Base-by-base conservation (phyloP, 108 stramenopile species). In the Mayamaea pseudoterrestris region DNA sequence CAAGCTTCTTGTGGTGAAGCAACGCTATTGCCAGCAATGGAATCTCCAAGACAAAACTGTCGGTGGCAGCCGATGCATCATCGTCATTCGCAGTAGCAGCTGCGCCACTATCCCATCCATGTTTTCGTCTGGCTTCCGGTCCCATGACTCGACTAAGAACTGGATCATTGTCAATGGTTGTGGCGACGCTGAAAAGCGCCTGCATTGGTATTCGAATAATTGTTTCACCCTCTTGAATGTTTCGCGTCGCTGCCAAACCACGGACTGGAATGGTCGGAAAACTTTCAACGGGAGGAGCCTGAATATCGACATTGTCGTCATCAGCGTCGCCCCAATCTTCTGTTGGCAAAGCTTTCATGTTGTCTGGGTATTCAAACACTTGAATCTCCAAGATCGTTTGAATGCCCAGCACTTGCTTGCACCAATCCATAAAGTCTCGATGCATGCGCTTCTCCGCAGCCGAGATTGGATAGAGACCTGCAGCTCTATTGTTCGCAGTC, bases 161-260 rank as follows among this genome's bases (percentile, higher is more conserved):
- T 16, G 79, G 76, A 64, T 89, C 87, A 22, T 68, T 58, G 57
- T 89, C 87, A 44, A 89, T 84, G 1, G 72, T 68, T 0, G 79
- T 79, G 27, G 66, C 47, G 13, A 89, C 55, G 13, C 80, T 77
- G 47, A 83, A 66, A 40, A 89, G 44, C 1, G 77, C 69, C 26
- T 64, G 41, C 21, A 76, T 45, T 4, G 87, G 87, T 50, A 89
- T 81, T 21, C 63, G 69, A 18, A 89, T 65, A 30, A 89, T 60
- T 18, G 76, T 44, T 40, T 83, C 79, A 13, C 87, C 87, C 1
- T 41, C 34, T 30, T 50, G 12, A 30, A 88, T 74, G 27, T 77
- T 58, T 31, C 57, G 55, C 30, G 68, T 59, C 20, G 86, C 86
- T 17, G 74, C 77, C 41, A 89, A 43, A 23, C 87, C 87, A 43